Percentiles rank a stretch among this genome's conserved stretches.
These are phyloP conservation scores for Stellera chamaejasme DNA, from an alignment of 345 rosid genomes.

Conservation along the genomic window DNA sequence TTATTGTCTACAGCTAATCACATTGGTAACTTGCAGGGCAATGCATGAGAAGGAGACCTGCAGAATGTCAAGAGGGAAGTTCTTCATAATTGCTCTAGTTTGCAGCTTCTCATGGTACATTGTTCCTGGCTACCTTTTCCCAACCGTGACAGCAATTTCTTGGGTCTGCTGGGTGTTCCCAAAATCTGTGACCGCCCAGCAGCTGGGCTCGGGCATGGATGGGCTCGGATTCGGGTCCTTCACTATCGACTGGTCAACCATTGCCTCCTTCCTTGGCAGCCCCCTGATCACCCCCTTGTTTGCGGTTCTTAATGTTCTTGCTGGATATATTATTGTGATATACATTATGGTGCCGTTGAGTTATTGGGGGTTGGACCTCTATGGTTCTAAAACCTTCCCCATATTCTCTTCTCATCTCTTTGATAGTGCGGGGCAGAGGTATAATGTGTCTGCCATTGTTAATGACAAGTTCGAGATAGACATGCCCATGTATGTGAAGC, in stretches of 20 bases:
- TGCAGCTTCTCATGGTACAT: slow-evolving; percentile 62
- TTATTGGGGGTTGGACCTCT: slow-evolving; percentile 36
- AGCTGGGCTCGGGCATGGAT: slow-evolving; percentile 45
- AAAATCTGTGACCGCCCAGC: slow-evolving; percentile 47
- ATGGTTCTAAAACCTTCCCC: slow-evolving; percentile 36
- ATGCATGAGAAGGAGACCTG: slow-evolving; percentile 41
- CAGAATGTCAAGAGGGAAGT: slow-evolving; percentile 51
- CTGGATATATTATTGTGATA: slow-evolving; percentile 27
- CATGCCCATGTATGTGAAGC: slow-evolving; percentile 22
- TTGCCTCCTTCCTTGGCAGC: slow-evolving; percentile 48
- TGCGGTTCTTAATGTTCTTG: slow-evolving; percentile 34
- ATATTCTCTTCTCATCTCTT: slow-evolving; percentile 47
- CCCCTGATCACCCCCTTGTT: slow-evolving; percentile 57
- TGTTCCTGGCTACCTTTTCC: slow-evolving; percentile 50
- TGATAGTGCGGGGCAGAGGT: slow-evolving; percentile 27
- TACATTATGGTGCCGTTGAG: slow-evolving; percentile 31
- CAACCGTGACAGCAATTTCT: slow-evolving; percentile 35
- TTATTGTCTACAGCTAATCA: no score
- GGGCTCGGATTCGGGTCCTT: slow-evolving; percentile 51
- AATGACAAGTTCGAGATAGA: slow-evolving; percentile 45
- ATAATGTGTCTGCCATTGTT: slow-evolving; percentile 40
- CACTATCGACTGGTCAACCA: slow-evolving; percentile 46
- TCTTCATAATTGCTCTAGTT: slow-evolving; percentile 49
- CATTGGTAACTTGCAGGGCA: slow-evolving; percentile 23
- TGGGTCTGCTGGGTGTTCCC: slow-evolving; percentile 56